Base-by-base conservation (phyloP, 192 early-diverging fungal species). In the Coemansia sp. region DNA sequence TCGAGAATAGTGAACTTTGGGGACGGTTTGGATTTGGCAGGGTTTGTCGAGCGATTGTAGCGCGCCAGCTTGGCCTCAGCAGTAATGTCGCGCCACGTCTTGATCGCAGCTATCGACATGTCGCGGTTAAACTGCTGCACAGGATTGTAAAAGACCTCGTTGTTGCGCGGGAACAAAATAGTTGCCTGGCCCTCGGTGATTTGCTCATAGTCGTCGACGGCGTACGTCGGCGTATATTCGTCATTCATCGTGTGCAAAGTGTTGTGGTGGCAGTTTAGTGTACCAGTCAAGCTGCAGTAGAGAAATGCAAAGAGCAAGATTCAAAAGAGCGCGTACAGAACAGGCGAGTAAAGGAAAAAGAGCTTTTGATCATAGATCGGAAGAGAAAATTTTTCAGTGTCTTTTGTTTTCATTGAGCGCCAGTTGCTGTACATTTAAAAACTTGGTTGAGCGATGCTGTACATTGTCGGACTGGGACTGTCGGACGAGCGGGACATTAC, bases 71-170 rank as follows among this genome's bases (percentile, higher is more conserved):
- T 83, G 53, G 87, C 90, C 61, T 91, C 83, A 17, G 79, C 84
- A 61, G 75, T 84, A 32, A 94, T 85, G 54, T 93, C 86, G 66
- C 86, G 87, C 95, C 95, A 99, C 0, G 90, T 90, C 60, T 87
- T 91, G 70, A 99, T 98, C 19, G 92, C 94, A 8, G 97, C 96
- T 51, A 97, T 91, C 6, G 94, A 97, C 91, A 94, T 93, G 79
- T 98, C 96, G 17, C 95, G 85, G 82, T 98, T 97, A 84, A 97
- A 97, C 70, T 96, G 85, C 80, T 98, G 95, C 45, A 98, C 93
- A 3, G 93, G 93, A 68, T 99, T 99, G 85, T 99, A 99, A 71
- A 99, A 99, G n/a, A 97, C 96, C 57, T 92, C 89, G 68, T 93
- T 92, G 63, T 85, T 85, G 58, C 89, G 88, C 37, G 92, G 91